Percentiles rank a stretch among this genome's conserved stretches.
phyloP scores from a whole-genome alignment of 192 early-diverging fungal species.

The Gamsiella multidivaricata region DNA sequence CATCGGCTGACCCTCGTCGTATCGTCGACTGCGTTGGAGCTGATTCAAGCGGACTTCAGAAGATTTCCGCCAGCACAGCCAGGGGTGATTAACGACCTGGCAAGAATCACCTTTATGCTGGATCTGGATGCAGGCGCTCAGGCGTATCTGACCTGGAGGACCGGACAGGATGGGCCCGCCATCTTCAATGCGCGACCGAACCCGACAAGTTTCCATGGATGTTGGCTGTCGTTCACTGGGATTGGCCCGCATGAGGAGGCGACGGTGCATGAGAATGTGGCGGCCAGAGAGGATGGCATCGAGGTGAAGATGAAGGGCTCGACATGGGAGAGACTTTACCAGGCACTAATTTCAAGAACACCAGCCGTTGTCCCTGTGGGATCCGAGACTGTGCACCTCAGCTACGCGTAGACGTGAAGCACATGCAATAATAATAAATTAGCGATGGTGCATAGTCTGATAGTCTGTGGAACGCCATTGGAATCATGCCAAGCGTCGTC shows the following conservation, averaged over 20 bases:
- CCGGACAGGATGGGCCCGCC: slow-evolving; percentile 30
- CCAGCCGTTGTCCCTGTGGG: slow-evolving; percentile 41
- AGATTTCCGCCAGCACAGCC: slow-evolving; percentile 35
- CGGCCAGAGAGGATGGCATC: slow-evolving; percentile 37
- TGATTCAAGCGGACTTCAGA: slow-evolving; percentile 31
- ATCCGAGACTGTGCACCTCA: slow-evolving; percentile 34
- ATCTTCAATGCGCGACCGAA: slow-evolving; percentile 53
- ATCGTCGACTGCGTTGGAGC: slow-evolving; percentile 26
- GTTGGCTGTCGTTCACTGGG: slow-evolving; percentile 37
- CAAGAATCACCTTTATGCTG: slow-evolving; percentile 38
- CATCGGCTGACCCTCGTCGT: slow-evolving; percentile 44
- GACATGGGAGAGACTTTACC: slow-evolving; percentile 48
- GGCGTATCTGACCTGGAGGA: slow-evolving; percentile 46
- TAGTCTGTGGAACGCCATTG: no score
- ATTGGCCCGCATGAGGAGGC: slow-evolving; percentile 19
- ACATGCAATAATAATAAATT: no score
- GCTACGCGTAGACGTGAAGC: slow-evolving; percentile 38
- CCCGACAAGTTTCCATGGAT: slow-evolving; percentile 44
- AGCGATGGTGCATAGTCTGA: no score
- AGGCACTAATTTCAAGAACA: slow-evolving; percentile 37
- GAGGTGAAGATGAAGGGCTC: slow-evolving; percentile 36
- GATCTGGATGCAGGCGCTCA: slow-evolving; percentile 49
- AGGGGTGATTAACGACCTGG: slow-evolving; percentile 15
- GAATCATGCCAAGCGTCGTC: no score
- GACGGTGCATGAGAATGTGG: slow-evolving; percentile 15